A percentile compares a stretch with the other conserved stretches of the same genome.
phyloP scores from a whole-genome alignment of 495 filamentous ascomycete genomes.

The Xylaria palmicola region DNA sequence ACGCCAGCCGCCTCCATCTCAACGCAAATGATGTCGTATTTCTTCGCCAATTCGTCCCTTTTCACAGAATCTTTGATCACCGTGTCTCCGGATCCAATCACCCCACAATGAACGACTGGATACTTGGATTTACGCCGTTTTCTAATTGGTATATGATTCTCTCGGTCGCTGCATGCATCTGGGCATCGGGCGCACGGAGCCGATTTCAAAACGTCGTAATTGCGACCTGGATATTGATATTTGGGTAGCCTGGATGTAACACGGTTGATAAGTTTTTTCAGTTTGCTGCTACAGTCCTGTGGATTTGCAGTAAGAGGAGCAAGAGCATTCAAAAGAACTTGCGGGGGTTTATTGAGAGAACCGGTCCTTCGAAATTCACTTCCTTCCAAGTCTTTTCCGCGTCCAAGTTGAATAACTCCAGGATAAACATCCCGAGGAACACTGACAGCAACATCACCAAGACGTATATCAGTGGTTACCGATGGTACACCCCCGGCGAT shows the following conservation, averaged over 20 bases:
- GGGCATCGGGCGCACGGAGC: not conserved
- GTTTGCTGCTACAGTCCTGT: not conserved
- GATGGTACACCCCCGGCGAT: conserved; percentile 46
- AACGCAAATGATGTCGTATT: not conserved
- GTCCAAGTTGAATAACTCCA: not conserved
- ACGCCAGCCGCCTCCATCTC: not conserved
- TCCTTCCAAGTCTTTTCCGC: not conserved
- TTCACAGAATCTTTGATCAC: not conserved
- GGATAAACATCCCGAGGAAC: not conserved
- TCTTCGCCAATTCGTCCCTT: not conserved
- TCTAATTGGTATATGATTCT: not conserved
- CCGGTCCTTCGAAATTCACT: not conserved
- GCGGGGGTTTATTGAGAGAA: not conserved
- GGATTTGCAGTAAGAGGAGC: not conserved
- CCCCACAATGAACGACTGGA: not conserved
- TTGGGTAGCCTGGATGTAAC: not conserved
- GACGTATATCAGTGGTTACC: conserved; percentile 33
- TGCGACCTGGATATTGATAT: not conserved
- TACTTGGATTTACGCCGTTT: no score
- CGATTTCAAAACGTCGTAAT: not conserved
- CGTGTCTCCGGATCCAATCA: not conserved
- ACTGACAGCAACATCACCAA: not conserved
- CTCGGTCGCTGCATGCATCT: not conserved
- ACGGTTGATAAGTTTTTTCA: not conserved
- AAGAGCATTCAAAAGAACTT: not conserved